Evolutionary conservation across 129 eudicot genomes (phyloP), one percentile per base, ranked within the genome.

Genomic region (Dittrichia graveolens): DNA sequence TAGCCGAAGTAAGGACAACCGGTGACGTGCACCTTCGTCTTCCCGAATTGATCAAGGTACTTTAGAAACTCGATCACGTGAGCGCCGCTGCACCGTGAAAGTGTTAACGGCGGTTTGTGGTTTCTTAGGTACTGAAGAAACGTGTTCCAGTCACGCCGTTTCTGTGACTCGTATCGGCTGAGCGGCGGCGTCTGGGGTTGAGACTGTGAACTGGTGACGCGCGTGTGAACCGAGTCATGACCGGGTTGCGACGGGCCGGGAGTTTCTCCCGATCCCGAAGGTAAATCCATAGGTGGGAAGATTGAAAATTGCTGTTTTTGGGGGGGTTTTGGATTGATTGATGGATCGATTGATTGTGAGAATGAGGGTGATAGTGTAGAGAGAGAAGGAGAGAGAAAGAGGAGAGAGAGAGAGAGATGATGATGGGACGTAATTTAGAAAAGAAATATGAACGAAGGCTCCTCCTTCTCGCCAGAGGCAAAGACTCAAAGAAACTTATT

Each of bases 41-140:
- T 88, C 5, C 95, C 95, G 18, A 88, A 88, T 71, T 88, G 95
- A 63, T 88, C 95, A 0, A 88, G 64, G 83, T 88, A 85, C 49
- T 88, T 88, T 31, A 88, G 85, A 37, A 88, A 88, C 82, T 88
- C 95, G 78, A 88, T 81, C 58, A 88, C 95, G 77, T 88, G 91
- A 3, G 95, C 95, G 2, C 95, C 95, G 46, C 91, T 88, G 63
- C 95, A 88, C 12, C 95, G 80, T 0, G 78, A 83, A 3, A 88
- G 72, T 14, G 91, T 72, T n/a, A 88, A 41, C 10, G 95, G 95
- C 5, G 95, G 95, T 45, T 85, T 88, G 83, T 88, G 95, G 81
- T 83, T 88, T 5, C 62, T 85, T 0, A 88, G 60, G 78, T 88
- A 88, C 37, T 88, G 95, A 2, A 83, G 7, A 70, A 88, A 88